phyloP scores from a whole-genome alignment of 148 eudicot species.

The Chenopodium suecicum region DNA sequence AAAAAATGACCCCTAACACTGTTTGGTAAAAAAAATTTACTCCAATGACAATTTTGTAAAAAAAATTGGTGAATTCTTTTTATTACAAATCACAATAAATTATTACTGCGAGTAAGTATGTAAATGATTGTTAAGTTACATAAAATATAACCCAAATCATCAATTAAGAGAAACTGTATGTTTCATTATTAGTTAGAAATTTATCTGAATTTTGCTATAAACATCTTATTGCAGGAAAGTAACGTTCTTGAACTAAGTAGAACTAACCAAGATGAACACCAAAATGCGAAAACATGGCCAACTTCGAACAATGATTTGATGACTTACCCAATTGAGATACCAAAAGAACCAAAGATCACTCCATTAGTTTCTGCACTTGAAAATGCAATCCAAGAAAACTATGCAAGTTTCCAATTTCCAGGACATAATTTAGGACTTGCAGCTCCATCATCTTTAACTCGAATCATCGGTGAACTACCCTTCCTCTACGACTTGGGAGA shows the following conservation, averaged over 20 bases:
- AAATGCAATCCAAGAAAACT: constrained; percentile 54
- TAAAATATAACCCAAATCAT: too few species aligned
- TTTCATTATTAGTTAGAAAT: too few species aligned
- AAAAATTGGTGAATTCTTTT: too few species aligned
- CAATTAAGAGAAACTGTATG: too few species aligned
- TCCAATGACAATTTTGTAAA: too few species aligned
- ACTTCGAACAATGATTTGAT: constrained; percentile 1
- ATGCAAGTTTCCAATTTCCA: constrained; percentile 71
- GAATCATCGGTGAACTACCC: constrained; percentile 52
- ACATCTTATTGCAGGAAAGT: constrained; percentile 29
- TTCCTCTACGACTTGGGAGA: constrained; percentile 59
- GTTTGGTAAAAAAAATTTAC: too few species aligned
- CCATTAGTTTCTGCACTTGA: constrained; percentile 62
- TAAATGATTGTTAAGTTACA: too few species aligned
- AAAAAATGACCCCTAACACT: too few species aligned
- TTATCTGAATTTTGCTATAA: too few species aligned
- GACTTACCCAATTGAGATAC: constrained; percentile 14
- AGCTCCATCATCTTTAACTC: constrained; percentile 58
- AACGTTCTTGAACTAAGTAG: constrained; percentile 16
- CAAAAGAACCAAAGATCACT: constrained; percentile 22
- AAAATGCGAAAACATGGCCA: constrained; percentile 1
- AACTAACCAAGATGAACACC: constrained; percentile 20
- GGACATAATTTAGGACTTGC: constrained; percentile 75
- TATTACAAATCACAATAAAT: too few species aligned
- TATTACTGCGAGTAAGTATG: too few species aligned